Percentiles rank a stretch among this genome's conserved stretches.
These are phyloP conservation scores for Ustilago xerochloae DNA, from an alignment of 1,284 basidiomycete genomes.

Conservation along the genomic window DNA sequence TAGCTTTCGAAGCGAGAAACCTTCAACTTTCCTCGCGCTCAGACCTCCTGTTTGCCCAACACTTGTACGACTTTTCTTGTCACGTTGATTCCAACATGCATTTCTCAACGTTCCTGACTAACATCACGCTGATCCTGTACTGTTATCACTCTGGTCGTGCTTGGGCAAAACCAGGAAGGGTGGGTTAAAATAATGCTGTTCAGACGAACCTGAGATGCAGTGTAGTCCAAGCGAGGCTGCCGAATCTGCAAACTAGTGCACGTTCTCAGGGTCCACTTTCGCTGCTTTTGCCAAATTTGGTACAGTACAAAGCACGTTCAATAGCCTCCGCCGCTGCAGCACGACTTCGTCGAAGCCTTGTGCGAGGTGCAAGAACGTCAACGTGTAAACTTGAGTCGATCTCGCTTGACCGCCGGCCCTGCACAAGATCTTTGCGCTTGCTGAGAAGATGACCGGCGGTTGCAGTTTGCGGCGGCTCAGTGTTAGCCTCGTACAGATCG, in stretches of 20 bases:
- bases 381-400: neutral
- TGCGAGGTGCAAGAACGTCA: neutral
- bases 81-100: too few species aligned
- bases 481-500: too few species aligned
- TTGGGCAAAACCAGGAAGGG: too few species aligned
- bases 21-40: conserved; percentile 5
- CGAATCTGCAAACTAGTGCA: conserved; percentile 3
- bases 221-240: neutral
- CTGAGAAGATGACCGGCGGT: too few species aligned
- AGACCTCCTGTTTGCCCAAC: neutral
- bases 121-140: too few species aligned
- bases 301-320: conserved; percentile 3
- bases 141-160: too few species aligned
- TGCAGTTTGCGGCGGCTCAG: too few species aligned
- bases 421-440: neutral
- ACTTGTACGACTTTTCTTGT: too few species aligned
- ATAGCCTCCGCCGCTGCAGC: neutral
- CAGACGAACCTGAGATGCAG: neutral
- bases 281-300: neutral
- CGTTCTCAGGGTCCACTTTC: conserved; percentile 16
- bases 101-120: neutral
- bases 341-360: neutral
- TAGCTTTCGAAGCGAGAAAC: conserved; percentile 8
- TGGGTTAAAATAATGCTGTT: too few species aligned
- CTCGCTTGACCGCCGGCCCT: neutral